Base-by-base conservation (phyloP, 768 basidiomycete species). In the Megacollybia marginata region DNA sequence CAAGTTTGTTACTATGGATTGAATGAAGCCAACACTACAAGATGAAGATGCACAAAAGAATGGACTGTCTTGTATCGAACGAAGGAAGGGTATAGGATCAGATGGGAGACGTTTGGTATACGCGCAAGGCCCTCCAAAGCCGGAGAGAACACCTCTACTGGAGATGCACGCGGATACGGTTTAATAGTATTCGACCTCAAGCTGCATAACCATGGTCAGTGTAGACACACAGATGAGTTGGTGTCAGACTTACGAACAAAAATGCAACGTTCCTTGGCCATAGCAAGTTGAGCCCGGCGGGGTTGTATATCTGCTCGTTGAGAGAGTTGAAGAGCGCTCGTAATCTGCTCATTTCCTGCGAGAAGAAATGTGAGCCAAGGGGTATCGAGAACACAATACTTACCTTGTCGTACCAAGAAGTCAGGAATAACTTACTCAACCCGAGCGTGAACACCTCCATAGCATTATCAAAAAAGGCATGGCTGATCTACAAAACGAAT, bases 151-250 rank as follows among this genome's bases (percentile, higher is more conserved):
- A 6, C n/a, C 23, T 28, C 23, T 28, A 28, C 23, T 28, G 23
- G 2, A 28, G 23, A 28, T 3, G 23, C 23, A 6, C 23, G 6
- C 6, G 23, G 6, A 28, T 28, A 6, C 23, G 11, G 78, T 87
- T 69, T 48, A 89, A 67, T 92, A 93, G 69, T 92, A 93, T 60
- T 97, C 94, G 51, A 97, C 89, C 71, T 97, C 94, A 58, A 97
- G 75, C 94, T 97, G 58, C 43, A 43, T 31, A 9, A 7, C 35
- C 47, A 13, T 2, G 11, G 35, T 38, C 36, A 48, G 23, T 28
- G 18, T 13, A 15, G 28, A 13, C 4, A n/a, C 11, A 19, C 31
- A n/a, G 16, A 9, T 48, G 35, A 23, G 23, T 9, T 28, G 23
- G 23, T 6, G 23, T 28, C 23, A 20, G 44, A 86, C 94, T 67